These are phyloP conservation scores for Cladosporium sp. DNA, from an alignment of 2,329 filamentous ascomycete genomes.

Conservation along the genomic window DNA sequence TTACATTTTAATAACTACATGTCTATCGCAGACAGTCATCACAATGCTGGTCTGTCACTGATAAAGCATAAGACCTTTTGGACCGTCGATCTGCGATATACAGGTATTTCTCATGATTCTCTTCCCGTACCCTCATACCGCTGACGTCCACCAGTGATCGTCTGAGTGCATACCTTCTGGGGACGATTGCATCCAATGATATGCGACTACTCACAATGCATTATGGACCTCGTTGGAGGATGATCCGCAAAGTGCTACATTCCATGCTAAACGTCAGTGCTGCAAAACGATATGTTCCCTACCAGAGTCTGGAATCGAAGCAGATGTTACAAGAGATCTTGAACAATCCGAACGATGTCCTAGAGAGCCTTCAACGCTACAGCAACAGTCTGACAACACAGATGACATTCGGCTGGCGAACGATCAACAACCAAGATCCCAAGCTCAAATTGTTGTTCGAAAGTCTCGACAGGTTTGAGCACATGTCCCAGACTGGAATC, in stretches of 20 bases:
- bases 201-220: constrained; percentile 15
- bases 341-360: constrained; percentile 37
- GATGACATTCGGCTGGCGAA: constrained; percentile 43
- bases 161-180: constrained; percentile 12
- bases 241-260: constrained; percentile 38
- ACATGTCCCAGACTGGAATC: constrained; percentile 35
- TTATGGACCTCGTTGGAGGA: constrained; percentile 30
- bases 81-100: constrained; percentile 19
- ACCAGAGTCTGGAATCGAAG: constrained; percentile 53
- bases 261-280: constrained; percentile 44
- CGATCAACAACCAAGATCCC: constrained; percentile 36
- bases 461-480: constrained; percentile 38
- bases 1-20: no score
- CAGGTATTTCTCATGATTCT: background rate
- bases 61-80: constrained; percentile 28
- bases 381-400: constrained; percentile 45
- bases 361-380: constrained; percentile 46
- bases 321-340: constrained; percentile 49
- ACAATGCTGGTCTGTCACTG: background rate
- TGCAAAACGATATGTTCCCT: constrained; percentile 45
- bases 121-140: background rate
- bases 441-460: constrained; percentile 41
- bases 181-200: constrained; percentile 8
- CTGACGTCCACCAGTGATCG: constrained; percentile 2
- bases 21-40: no score